Conservation (phyloP, 148 eudicot genomes). For the Cornus florida region DNA sequence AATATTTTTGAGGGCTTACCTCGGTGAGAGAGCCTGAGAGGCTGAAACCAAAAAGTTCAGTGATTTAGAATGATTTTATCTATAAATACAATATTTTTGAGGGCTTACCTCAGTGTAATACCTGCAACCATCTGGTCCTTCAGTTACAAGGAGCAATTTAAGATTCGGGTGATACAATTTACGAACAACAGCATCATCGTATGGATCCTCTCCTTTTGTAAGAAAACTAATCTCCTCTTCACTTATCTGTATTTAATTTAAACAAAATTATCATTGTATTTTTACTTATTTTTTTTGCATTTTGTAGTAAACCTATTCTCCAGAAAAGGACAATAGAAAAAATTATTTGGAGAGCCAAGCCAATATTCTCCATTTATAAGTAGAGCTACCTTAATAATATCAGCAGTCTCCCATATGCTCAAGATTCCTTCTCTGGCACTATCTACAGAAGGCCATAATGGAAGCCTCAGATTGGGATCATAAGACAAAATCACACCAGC, state of each 20-base stretch:
- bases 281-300: neutral
- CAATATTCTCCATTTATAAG: neutral
- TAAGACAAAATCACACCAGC: slow-evolving; percentile 91
- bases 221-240: slow-evolving; percentile 90
- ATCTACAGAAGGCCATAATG: slow-evolving; percentile 88
- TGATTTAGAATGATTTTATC: neutral
- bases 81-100: neutral
- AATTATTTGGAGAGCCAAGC: neutral
- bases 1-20: too few relatives aligned
- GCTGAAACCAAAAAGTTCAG: neutral
- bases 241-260: slow-evolving; percentile 54
- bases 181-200: slow-evolving; percentile 87
- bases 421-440: slow-evolving; percentile 92
- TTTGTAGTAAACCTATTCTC: neutral
- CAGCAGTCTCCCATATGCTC: slow-evolving; percentile 95
- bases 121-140: slow-evolving; percentile 86
- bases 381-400: slow-evolving; percentile 74
- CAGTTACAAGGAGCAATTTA: slow-evolving; percentile 75
- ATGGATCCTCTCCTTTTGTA: slow-evolving; percentile 92
- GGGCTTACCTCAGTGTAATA: slow-evolving; percentile 84
- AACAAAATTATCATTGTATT: slow-evolving; percentile 18
- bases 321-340: neutral
- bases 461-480: slow-evolving; percentile 98
- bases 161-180: slow-evolving; percentile 87
- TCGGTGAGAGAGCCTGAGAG: neutral